These are phyloP conservation scores for Acrocalymma vagum DNA, from an alignment of 2,329 filamentous ascomycete genomes.

Conservation along the genomic window DNA sequence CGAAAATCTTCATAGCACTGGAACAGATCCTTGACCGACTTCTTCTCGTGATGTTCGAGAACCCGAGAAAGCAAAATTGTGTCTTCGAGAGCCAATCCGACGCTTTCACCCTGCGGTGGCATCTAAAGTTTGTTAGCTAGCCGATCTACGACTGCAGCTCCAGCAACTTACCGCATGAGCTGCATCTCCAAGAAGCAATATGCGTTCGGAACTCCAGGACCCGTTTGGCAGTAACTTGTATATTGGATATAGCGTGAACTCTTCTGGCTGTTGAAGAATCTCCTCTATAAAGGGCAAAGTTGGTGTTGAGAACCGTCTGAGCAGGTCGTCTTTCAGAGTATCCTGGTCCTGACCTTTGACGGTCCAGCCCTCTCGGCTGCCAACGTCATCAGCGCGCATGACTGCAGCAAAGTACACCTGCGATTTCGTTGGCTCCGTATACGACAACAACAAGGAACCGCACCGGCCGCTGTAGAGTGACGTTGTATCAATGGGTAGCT, in stretches of 20 bases:
- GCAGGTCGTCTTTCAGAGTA: constrained; percentile 46
- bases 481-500: constrained; percentile 49
- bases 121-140: constrained; percentile 42
- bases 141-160: not conserved
- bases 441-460: constrained; percentile 52
- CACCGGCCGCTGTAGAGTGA: constrained; percentile 50
- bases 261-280: constrained; percentile 42
- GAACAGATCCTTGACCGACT: constrained; percentile 44
- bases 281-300: constrained; percentile 48
- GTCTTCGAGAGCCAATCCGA: constrained; percentile 55
- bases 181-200: constrained; percentile 56
- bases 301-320: constrained; percentile 44
- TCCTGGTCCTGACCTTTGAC: constrained; percentile 44
- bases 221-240: constrained; percentile 50
- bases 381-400: constrained; percentile 46
- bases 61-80: constrained; percentile 53
- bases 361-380: constrained; percentile 43
- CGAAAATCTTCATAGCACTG: constrained; percentile 49
- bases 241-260: constrained; percentile 56
- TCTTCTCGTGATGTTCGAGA: constrained; percentile 42
- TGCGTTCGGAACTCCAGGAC: constrained; percentile 50
- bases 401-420: constrained; percentile 52
- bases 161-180: constrained; percentile 53
- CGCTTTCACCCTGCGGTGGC: constrained; percentile 57
- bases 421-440: constrained; percentile 43